phyloP scores from a whole-genome alignment of 345 rosid species.

The Sisymbrium altissimum region DNA sequence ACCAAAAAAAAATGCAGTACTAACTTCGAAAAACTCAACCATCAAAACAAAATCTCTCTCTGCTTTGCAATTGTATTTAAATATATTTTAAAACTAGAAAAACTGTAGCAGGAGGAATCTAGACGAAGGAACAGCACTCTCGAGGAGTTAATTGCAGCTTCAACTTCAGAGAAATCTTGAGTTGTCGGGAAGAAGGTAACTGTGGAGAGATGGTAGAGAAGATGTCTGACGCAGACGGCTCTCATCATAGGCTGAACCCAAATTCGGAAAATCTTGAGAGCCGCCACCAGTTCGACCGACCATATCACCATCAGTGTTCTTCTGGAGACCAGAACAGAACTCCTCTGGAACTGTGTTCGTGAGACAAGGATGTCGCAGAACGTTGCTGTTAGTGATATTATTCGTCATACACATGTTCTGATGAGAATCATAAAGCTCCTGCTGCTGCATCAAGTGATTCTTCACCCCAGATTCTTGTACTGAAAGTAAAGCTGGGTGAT shows the following conservation, averaged over 20 bases:
- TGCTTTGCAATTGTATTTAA: neutral
- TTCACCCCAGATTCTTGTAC: neutral
- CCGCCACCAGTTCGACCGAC: neutral
- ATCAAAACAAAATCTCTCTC: neutral
- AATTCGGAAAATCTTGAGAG: neutral
- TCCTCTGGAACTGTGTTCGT: slow-evolving; percentile 3
- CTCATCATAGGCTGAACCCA: neutral
- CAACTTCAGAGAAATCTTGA: too few relatives aligned
- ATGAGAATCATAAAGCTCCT: neutral
- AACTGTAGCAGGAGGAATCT: neutral
- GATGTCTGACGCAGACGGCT: neutral
- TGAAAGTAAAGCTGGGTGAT: neutral
- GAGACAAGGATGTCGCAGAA: neutral
- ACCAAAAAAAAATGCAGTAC: neutral
- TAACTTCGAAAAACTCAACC: neutral
- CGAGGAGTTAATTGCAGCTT: too few relatives aligned
- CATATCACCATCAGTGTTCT: neutral
- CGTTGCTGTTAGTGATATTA: neutral
- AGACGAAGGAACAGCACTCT: neutral
- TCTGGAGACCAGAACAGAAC: neutral
- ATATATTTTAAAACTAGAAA: neutral
- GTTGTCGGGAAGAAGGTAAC: too few relatives aligned
- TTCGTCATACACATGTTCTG: neutral
- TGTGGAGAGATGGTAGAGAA: too few relatives aligned
- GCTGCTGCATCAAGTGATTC: neutral